Evolutionary conservation across 2,329 filamentous ascomycete species (phyloP).

Genomic region (Colletotrichum cuscutae): DNA sequence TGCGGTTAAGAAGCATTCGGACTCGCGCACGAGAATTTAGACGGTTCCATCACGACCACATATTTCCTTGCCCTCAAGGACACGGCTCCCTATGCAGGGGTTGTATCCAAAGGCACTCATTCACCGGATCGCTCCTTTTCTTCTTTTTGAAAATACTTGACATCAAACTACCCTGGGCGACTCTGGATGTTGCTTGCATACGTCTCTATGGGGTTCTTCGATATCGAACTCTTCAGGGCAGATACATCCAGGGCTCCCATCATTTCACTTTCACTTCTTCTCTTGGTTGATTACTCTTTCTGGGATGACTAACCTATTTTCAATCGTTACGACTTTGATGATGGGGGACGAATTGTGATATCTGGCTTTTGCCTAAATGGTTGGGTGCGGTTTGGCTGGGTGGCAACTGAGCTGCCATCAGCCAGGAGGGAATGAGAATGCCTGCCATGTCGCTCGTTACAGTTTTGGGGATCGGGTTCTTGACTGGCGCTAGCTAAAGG

Average conservation of each 20-base stretch:
- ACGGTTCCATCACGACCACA: slow-evolving; percentile 30
- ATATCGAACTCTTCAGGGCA: neutral
- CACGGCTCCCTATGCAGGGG: neutral
- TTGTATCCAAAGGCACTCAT: neutral
- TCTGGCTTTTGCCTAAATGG: neutral
- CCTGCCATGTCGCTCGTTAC: slow-evolving; percentile 23
- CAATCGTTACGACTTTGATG: slow-evolving; percentile 35
- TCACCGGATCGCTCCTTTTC: neutral
- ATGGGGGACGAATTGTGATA: slow-evolving; percentile 25
- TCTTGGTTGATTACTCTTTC: slow-evolving; percentile 17
- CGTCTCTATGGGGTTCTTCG: neutral
- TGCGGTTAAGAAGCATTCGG: slow-evolving; percentile 31
- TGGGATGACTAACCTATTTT: slow-evolving; percentile 33
- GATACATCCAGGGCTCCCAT: neutral
- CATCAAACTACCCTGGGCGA: neutral
- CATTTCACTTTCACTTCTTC: slow-evolving; percentile 10
- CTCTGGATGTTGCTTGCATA: slow-evolving; percentile 4
- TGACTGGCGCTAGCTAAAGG: slow-evolving; percentile 28
- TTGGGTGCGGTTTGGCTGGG: neutral
- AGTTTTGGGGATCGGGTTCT: slow-evolving; percentile 13
- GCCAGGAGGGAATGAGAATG: neutral
- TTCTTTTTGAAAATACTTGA: slow-evolving; percentile 31
- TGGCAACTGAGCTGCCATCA: neutral
- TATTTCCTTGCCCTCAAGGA: neutral
- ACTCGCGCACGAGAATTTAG: slow-evolving; percentile 24